Evolutionary conservation across 1,284 basidiomycete genomes (phyloP).

Genomic region (Moesziomyces sp.): DNA sequence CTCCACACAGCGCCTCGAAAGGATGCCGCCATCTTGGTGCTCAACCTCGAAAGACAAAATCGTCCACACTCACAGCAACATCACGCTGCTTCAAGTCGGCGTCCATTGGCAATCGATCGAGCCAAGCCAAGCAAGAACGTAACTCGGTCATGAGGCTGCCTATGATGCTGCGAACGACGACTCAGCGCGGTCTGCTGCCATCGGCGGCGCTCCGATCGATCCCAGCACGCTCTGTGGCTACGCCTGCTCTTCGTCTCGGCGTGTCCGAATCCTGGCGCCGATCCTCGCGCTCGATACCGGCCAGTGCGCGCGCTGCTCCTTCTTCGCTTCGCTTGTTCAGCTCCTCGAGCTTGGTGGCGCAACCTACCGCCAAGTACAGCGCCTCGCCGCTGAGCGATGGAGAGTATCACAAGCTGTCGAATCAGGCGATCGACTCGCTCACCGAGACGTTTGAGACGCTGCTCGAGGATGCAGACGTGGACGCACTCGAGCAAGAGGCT

Average conservation of each 20-base stretch:
- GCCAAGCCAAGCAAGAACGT: neutral
- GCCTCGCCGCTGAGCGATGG: constrained; percentile 72
- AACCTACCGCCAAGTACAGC: constrained; percentile 36
- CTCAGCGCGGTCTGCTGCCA: constrained; percentile 21
- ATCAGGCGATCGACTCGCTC: constrained; percentile 82
- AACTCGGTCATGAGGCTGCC: constrained; percentile 21
- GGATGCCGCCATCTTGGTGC: neutral
- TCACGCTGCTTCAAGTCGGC: neutral
- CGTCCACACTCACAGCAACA: neutral
- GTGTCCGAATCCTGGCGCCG: neutral
- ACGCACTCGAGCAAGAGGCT: constrained; percentile 32
- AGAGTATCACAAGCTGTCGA: constrained; percentile 81
- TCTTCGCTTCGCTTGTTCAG: constrained; percentile 10
- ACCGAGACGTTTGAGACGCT: constrained; percentile 82
- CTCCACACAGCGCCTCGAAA: constrained; percentile 4
- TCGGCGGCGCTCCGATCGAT: constrained; percentile 13
- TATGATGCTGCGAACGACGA: constrained; percentile 40
- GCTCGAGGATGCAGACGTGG: constrained; percentile 73
- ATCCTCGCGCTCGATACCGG: neutral
- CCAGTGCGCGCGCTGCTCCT: neutral
- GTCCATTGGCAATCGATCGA: too few relatives aligned
- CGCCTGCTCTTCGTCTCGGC: neutral
- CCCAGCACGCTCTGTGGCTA: constrained; percentile 2
- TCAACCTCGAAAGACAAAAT: neutral
- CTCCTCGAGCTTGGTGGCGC: constrained; percentile 7